These are phyloP conservation scores for Candida ovalis DNA, from an alignment of 805 yeast genomes.

Conservation along the genomic window DNA sequence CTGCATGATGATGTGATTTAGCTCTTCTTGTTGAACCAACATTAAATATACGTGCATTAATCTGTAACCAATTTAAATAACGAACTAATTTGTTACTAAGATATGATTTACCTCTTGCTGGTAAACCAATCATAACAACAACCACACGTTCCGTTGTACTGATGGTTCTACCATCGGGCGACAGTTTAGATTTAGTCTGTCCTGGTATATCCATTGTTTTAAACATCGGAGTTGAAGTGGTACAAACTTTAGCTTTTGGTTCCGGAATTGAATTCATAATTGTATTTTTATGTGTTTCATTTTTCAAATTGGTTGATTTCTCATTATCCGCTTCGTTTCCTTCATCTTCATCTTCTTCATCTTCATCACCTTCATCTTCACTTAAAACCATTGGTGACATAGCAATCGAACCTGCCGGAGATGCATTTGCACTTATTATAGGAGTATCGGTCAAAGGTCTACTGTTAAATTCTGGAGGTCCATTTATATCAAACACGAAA, in stretches of 20 bases:
- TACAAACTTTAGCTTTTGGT: background rate
- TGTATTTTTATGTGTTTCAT: constrained; percentile 24
- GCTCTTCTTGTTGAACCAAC: constrained; percentile 93
- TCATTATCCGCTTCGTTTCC: background rate
- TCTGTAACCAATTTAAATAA: constrained; percentile 91
- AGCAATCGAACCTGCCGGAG: constrained; percentile 39
- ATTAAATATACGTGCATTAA: constrained; percentile 84
- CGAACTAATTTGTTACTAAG: constrained; percentile 87
- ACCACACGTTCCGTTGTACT: constrained; percentile 67
- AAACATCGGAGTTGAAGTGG: constrained; percentile 2
- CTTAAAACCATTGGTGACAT: constrained; percentile 24
- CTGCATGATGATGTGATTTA: constrained; percentile 52
- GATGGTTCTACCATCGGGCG: constrained; percentile 71
- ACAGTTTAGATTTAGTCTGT: constrained; percentile 71
- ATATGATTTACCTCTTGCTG: constrained; percentile 94
- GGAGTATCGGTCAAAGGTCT: constrained; percentile 78
- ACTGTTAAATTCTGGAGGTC: constrained; percentile 58
- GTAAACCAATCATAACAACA: constrained; percentile 94
- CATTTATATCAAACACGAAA: constrained; percentile 5
- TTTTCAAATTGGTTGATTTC: constrained; percentile 17
- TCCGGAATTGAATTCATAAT: constrained; percentile 13
- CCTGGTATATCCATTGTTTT: constrained; percentile 88
- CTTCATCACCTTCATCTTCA: constrained; percentile 28
- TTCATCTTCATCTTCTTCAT: constrained; percentile 9
- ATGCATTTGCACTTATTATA: constrained; percentile 49